phyloP scores from a whole-genome alignment of 2,329 filamentous ascomycete genomes.

The Mycogone perniciosa region DNA sequence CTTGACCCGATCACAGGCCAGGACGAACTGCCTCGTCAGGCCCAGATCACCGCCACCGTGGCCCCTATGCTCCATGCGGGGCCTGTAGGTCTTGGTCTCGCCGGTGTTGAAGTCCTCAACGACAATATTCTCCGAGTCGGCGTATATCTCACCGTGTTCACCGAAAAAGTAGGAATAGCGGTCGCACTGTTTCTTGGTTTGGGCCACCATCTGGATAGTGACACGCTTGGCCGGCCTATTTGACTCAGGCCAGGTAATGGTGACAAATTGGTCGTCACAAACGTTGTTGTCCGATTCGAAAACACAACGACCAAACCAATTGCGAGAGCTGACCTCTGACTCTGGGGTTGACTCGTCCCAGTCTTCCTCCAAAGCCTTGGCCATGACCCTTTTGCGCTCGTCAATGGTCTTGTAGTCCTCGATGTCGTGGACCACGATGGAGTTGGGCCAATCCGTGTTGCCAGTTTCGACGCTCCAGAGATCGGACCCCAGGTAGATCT shows the following conservation, averaged over 20 bases:
- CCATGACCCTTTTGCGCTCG: conserved; percentile 34
- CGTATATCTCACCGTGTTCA: conserved; percentile 75
- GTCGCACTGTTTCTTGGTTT: conserved; percentile 80
- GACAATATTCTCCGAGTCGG: conserved; percentile 71
- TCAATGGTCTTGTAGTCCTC: conserved; percentile 59
- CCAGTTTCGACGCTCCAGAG: conserved; percentile 55
- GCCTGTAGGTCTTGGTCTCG: conserved; percentile 24
- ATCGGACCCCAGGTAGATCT: conserved; percentile 68
- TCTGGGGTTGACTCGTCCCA: conserved; percentile 45
- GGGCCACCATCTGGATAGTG: conserved; percentile 88
- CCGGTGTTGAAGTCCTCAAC: conserved; percentile 54
- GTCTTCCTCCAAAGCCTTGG: conserved; percentile 44
- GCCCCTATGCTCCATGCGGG: conserved; percentile 30
- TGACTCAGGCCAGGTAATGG: conserved; percentile 76
- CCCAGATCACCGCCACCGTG: conserved; percentile 42
- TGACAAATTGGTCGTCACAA: conserved; percentile 86
- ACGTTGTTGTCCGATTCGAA: conserved; percentile 92
- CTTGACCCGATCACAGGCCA: conserved; percentile 74
- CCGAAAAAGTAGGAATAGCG: conserved; percentile 83
- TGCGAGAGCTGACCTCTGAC: conserved; percentile 43
- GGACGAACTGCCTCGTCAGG: conserved; percentile 73
- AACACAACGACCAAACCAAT: conserved; percentile 92
- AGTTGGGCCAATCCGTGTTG: conserved; percentile 73
- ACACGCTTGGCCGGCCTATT: conserved; percentile 70
- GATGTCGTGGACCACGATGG: conserved; percentile 86